A percentile compares a stretch with the other conserved stretches of the same genome.
Evolutionary conservation across 139 green algal species (phyloP).

Genomic region (Chlorella vulgaris): DNA sequence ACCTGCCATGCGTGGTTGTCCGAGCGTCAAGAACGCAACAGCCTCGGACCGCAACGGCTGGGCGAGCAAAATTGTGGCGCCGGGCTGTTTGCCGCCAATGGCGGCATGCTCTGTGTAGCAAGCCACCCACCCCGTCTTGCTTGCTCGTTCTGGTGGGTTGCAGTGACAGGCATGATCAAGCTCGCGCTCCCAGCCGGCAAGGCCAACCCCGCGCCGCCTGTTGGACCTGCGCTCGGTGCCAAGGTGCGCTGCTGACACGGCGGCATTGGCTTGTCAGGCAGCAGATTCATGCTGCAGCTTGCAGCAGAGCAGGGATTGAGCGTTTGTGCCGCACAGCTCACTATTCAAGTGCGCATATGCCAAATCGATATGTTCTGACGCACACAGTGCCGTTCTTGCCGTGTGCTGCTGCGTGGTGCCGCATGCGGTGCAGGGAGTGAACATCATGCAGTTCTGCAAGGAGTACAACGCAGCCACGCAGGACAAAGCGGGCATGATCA

Average conservation of each 20-base stretch:
- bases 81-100: background rate
- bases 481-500: slow-evolving; percentile 95
- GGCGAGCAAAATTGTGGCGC: too few species aligned
- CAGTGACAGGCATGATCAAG: slow-evolving; percentile 80
- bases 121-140: too few species aligned
- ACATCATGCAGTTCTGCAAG: slow-evolving; percentile 99
- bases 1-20: too few species aligned
- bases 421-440: slow-evolving; percentile 96
- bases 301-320: background rate
- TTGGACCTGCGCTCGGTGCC: slow-evolving; percentile 96
- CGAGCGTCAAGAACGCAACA: too few species aligned
- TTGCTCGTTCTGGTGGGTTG: too few species aligned
- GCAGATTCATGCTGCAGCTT: background rate
- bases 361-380: too few species aligned
- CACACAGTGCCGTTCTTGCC: too few species aligned
- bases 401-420: too few species aligned
- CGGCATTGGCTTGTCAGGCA: background rate
- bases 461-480: slow-evolving; percentile 98
- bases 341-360: too few species aligned
- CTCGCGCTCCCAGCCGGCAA: slow-evolving; percentile 97
- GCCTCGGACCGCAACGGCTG: too few species aligned
- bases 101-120: background rate
- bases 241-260: slow-evolving; percentile 67
- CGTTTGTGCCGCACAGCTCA: too few species aligned
- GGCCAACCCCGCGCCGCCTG: slow-evolving; percentile 96